Conservation (phyloP, 805 yeast species). For the Grigorovia transvaalensis region DNA sequence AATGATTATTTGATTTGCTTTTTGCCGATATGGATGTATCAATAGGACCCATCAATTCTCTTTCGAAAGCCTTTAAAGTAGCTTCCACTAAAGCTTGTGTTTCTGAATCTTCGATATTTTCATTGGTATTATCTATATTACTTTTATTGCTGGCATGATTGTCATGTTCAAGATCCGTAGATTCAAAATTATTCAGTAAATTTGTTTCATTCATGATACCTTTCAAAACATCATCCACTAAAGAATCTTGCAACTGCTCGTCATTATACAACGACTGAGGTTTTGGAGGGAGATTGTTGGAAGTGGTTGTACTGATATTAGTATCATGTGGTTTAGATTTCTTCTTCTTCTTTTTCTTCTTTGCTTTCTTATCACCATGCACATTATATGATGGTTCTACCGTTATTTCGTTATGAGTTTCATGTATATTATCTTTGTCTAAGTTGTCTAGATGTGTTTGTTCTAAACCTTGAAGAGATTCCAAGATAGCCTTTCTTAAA, state of each 20-base stretch:
- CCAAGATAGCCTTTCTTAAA: conserved; percentile 25
- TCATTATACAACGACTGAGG: conserved; percentile 1
- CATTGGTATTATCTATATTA: conserved; percentile 1
- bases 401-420: neutral
- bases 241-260: conserved; percentile 14
- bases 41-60: conserved; percentile 12
- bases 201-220: conserved; percentile 15
- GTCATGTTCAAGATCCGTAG: conserved; percentile 4
- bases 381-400: neutral
- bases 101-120: conserved; percentile 17
- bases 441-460: neutral
- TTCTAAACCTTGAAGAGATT: conserved; percentile 20
- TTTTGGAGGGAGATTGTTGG: neutral
- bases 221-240: conserved; percentile 24
- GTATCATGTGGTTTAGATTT: neutral
- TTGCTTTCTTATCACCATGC: conserved; percentile 2
- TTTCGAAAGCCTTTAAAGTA: conserved; percentile 27
- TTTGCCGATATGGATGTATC: conserved; percentile 6
- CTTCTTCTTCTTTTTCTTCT: conserved; percentile 5
- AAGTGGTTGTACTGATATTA: neutral
- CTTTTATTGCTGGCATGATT: conserved; percentile 5
- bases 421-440: neutral
- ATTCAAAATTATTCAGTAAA: neutral
- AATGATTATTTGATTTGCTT: conserved; percentile 2
- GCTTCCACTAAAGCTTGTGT: conserved; percentile 28